Percentiles rank a stretch among this genome's conserved stretches.
phyloP scores from a whole-genome alignment of 345 rosid species.

The Hirschfeldia incana region DNA sequence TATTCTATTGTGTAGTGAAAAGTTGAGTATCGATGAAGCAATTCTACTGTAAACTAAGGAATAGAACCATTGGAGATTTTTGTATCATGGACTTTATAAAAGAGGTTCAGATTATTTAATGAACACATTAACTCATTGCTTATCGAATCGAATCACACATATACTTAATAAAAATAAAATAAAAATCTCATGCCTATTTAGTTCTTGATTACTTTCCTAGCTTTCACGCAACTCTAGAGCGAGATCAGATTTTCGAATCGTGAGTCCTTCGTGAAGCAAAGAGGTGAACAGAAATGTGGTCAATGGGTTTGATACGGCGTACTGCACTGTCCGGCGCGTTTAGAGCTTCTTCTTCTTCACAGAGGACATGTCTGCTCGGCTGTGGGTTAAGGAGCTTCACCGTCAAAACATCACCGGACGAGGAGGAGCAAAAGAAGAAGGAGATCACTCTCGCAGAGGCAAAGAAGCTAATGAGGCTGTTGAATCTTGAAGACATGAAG shows the following conservation, averaged over 20 bases:
- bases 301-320: conserved; percentile 29
- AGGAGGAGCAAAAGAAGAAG: background rate
- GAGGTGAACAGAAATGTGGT: conserved; percentile 20
- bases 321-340: conserved; percentile 6
- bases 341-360: conserved; percentile 6
- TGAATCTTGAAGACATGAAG: conserved; percentile 78
- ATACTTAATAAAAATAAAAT: too few relatives aligned
- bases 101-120: background rate
- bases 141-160: background rate
- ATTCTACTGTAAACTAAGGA: too few relatives aligned
- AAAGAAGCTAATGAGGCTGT: conserved; percentile 78
- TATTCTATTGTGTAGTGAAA: too few relatives aligned
- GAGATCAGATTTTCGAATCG: conserved; percentile 1
- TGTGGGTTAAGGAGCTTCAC: conserved; percentile 20
- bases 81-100: background rate
- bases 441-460: conserved; percentile 59
- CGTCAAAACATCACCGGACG: background rate
- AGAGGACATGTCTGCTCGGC: conserved; percentile 9
- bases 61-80: too few relatives aligned
- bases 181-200: background rate
- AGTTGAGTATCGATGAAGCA: too few relatives aligned
- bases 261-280: too few relatives aligned
- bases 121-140: background rate
- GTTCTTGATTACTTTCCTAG: background rate
- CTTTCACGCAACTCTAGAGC: background rate